Evolutionary conservation across 805 yeast species (phyloP), one percentile per base, ranked within the genome.

Genomic region (Zygotorulaspora florentina): DNA sequence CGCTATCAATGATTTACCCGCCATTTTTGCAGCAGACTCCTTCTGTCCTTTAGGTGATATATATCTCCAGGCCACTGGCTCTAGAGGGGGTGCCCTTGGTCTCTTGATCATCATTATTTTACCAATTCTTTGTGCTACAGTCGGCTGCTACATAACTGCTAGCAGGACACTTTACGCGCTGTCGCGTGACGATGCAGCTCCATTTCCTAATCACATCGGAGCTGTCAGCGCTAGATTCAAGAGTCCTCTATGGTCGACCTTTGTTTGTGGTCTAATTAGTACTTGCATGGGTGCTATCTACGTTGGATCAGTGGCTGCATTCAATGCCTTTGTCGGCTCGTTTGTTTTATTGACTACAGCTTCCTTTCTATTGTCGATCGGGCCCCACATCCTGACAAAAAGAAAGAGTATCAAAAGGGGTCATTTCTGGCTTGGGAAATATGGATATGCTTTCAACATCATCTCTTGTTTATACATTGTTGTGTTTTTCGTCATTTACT

Each of bases 261-360:
- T 44, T 27, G 31, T 28, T 7, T 45, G 45, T 18, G 45, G 48
- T 17, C 6, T 40, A 8, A 28, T 40, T 9, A 27, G 26, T 6
- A 40, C 45, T 13, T 45, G 44, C 16, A 16, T 45, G 16, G 45
- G 48, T 10, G 45, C 48, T n/a, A 40, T 45, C 15, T 45, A 45
- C 15, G 41, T 45, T 11, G 48, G 45, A 3, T 40, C 48, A n/a
- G 23, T 39, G 8, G 42, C 43, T 8, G 48, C 48, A 2, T 45
- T 45, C 30, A 40, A 40, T 28, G 41, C 48, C 20, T 40, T 40
- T 40, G 48, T 45, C 3, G 44, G 48, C 17, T 45, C 48, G 5
- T 44, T 44, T 20, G 40, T 39, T 15, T 40, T 40, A 31, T 27
- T 45, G 13, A 40, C 45, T 8, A 40, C 45, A 8, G 18, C 48